These are phyloP conservation scores for Onygenales sp. DNA, from an alignment of 2,329 filamentous ascomycete species.

Conservation along the genomic window DNA sequence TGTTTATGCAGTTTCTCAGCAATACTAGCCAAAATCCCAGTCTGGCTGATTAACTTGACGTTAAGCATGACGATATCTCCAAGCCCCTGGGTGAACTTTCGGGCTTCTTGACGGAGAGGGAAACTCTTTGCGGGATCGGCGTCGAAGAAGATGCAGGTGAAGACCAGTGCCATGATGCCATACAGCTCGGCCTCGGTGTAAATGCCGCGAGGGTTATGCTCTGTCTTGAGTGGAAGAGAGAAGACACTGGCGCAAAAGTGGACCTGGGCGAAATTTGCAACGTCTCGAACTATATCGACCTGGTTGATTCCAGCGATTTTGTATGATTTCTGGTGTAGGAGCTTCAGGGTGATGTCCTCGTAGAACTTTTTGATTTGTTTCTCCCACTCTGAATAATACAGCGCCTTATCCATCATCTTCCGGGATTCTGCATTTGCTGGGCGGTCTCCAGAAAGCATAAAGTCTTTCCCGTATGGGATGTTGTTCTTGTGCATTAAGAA, in stretches of 20 bases:
- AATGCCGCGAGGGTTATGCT: conserved; percentile 16
- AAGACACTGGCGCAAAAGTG: conserved; percentile 18
- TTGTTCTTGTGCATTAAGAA: conserved; percentile 11
- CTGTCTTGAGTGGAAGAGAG: conserved; percentile 16
- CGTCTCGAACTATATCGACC: conserved; percentile 17
- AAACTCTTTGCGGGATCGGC: conserved; percentile 39
- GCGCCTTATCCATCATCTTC: conserved; percentile 11
- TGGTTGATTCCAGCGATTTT: conserved; percentile 31
- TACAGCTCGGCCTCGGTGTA: conserved; percentile 49
- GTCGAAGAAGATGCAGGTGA: conserved; percentile 39
- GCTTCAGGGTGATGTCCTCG: conserved; percentile 10
- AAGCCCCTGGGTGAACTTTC: conserved; percentile 29
- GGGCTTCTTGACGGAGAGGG: conserved; percentile 36
- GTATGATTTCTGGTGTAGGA: conserved; percentile 29
- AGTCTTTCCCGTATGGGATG: conserved; percentile 13
- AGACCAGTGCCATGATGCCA: conserved; percentile 38
- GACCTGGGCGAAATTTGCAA: conserved; percentile 17
- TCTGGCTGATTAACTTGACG: conserved; percentile 27
- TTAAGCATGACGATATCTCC: conserved; percentile 31
- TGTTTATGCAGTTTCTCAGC: conserved; percentile 19
- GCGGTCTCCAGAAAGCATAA: conserved; percentile 16
- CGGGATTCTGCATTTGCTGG: conserved; percentile 11
- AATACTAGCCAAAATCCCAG: conserved; percentile 23
- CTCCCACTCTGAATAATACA: conserved; percentile 12
- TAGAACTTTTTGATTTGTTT: conserved; percentile 12